phyloP scores from a whole-genome alignment of 177 flowering plant genomes.

The Vitis hybrid region DNA sequence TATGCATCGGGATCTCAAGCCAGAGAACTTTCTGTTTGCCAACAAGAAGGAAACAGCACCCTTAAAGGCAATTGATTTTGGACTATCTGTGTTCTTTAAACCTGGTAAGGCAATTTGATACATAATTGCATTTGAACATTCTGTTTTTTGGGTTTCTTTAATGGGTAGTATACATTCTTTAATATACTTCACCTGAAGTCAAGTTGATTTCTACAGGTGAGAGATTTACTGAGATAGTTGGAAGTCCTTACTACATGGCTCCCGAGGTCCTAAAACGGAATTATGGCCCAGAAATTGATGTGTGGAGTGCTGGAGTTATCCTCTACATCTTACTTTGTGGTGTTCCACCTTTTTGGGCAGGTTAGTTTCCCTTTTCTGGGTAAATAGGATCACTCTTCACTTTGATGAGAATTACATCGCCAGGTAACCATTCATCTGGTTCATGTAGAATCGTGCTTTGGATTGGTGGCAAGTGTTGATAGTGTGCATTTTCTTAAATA shows the following conservation, averaged over 20 bases:
- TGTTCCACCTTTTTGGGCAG: constrained; percentile 98
- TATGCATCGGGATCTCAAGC: constrained; percentile 95
- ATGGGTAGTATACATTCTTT: background rate
- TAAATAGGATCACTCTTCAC: background rate
- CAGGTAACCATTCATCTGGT: background rate
- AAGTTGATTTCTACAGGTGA: constrained; percentile 50
- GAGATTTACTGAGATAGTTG: constrained; percentile 81
- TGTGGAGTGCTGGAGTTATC: constrained; percentile 99
- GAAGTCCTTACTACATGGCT: constrained; percentile 99
- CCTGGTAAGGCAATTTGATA: constrained; percentile 54
- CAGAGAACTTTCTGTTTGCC: constrained; percentile 88
- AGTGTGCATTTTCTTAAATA: too few species aligned
- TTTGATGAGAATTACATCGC: background rate
- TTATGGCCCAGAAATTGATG: constrained; percentile 95
- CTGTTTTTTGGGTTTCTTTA: background rate
- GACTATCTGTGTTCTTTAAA: constrained; percentile 84
- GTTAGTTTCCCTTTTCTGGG: constrained; percentile 38
- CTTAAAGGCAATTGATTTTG: constrained; percentile 95
- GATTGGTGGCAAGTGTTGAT: too few species aligned
- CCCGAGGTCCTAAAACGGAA: constrained; percentile 94
- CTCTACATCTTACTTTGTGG: constrained; percentile 94
- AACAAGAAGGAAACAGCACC: constrained; percentile 87
- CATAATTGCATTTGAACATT: background rate
- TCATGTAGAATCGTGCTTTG: too few species aligned
- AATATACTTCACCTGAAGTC: constrained; percentile 11